phyloP scores from a whole-genome alignment of 108 stramenopile species.

The Pseudonitzschia multiseries region DNA sequence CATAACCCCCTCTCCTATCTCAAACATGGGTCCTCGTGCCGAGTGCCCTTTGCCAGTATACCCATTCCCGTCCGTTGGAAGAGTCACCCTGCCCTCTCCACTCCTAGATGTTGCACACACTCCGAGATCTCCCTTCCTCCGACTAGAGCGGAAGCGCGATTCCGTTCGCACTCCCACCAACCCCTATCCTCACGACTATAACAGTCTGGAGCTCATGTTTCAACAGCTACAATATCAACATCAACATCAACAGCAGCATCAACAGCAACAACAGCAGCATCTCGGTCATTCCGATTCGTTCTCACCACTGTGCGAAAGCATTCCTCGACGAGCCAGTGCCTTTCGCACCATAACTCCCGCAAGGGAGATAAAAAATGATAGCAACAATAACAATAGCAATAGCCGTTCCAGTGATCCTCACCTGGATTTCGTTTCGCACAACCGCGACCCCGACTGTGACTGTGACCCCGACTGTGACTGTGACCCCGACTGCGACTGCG shows the following conservation, averaged over 20 bases:
- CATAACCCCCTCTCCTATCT: background rate
- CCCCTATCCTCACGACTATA: background rate
- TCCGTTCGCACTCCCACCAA: background rate
- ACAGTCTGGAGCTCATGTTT: background rate
- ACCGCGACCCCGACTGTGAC: no score
- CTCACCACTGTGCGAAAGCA: background rate
- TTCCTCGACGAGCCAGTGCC: background rate
- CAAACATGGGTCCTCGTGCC: background rate
- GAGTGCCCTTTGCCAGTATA: background rate
- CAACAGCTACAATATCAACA: background rate
- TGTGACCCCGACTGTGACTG: no score
- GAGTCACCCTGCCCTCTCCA: background rate
- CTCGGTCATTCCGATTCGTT: background rate
- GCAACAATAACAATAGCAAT: no score
- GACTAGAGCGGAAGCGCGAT: background rate
- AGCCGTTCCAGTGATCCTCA: background rate
- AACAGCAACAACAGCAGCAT: no score
- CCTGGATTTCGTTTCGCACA: background rate
- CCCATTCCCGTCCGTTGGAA: background rate
- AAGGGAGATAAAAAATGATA: no score
- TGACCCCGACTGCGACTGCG: no score
- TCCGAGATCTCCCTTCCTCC: background rate
- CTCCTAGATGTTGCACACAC: background rate
- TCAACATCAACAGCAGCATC: no score
- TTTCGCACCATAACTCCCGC: background rate